phyloP scores from a whole-genome alignment of 179 eudicot genomes.

The Silene coronaria region DNA sequence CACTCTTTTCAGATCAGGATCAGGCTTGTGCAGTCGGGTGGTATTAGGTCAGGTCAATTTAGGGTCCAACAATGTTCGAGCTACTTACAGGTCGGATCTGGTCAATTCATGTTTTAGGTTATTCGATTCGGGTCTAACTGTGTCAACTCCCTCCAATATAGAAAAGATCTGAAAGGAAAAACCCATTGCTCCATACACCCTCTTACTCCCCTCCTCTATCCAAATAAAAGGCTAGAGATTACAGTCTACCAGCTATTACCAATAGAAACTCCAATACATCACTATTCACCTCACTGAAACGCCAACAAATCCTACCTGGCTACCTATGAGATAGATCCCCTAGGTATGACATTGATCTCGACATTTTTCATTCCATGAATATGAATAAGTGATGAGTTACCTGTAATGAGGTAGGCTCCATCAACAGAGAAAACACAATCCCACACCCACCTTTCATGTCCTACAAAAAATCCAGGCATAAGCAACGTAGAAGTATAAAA shows the following conservation, averaged over 20 bases:
- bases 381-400: conserved; percentile 27
- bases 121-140: too few relatives aligned
- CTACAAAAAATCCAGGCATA: conserved; percentile 33
- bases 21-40: too few relatives aligned
- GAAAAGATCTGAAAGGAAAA: neutral
- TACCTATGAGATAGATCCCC: neutral
- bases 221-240: neutral
- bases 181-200: neutral
- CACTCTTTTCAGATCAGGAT: too few relatives aligned
- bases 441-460: conserved; percentile 95
- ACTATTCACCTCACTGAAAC: neutral
- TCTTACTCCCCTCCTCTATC: neutral
- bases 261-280: too few relatives aligned
- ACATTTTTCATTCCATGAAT: neutral
- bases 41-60: too few relatives aligned
- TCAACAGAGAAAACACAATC: conserved; percentile 97
- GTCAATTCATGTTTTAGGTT: too few relatives aligned
- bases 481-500: neutral
- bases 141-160: neutral
- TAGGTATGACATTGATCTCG: neutral
- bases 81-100: too few relatives aligned
- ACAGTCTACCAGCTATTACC: neutral
- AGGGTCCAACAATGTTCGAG: too few relatives aligned
- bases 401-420: conserved; percentile 93
- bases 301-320: neutral